Percentiles rank a stretch among this genome's conserved stretches.
Conservation (phyloP, 2,329 filamentous ascomycete species). For the Microsporum audouinii region DNA sequence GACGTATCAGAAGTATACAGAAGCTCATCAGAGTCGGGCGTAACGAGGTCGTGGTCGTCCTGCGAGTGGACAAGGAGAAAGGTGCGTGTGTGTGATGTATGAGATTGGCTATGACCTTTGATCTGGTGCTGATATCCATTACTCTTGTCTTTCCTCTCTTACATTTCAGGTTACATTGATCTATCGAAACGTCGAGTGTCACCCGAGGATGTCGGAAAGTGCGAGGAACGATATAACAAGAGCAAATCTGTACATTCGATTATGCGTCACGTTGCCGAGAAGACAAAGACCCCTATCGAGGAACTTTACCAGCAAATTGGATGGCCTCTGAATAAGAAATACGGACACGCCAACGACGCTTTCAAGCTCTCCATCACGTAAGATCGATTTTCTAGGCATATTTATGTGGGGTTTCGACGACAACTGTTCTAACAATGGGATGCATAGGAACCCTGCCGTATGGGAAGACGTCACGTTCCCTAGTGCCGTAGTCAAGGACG, state of each 20-base stretch:
- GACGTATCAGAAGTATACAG: constrained; percentile 97
- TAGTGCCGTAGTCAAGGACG: constrained; percentile 70
- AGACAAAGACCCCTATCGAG: constrained; percentile 90
- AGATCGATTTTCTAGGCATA: constrained; percentile 19
- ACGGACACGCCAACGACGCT: constrained; percentile 88
- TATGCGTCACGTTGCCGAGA: constrained; percentile 97
- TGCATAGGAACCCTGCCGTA: constrained; percentile 70
- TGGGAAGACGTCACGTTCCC: constrained; percentile 91
- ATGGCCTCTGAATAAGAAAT: constrained; percentile 97
- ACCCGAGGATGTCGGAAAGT: constrained; percentile 94
- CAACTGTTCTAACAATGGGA: constrained; percentile 2
- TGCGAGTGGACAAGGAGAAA: constrained; percentile 99
- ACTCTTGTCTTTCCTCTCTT: not conserved
- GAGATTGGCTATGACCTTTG: constrained; percentile 12
- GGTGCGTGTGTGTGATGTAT: constrained; percentile 38
- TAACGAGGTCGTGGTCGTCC: constrained; percentile 96
- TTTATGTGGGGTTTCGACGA: not conserved
- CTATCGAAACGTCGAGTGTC: constrained; percentile 96
- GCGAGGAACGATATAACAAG: constrained; percentile 99
- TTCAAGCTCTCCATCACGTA: constrained; percentile 99
- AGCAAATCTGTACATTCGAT: constrained; percentile 99
- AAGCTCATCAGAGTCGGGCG: constrained; percentile 96
- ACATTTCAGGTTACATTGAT: constrained; percentile 72
- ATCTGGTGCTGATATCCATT: not conserved
- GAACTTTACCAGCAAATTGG: constrained; percentile 85